Evolutionary conservation across 1,139 yeast genomes (phyloP).

Genomic region (Yamadazyma triangularis): DNA sequence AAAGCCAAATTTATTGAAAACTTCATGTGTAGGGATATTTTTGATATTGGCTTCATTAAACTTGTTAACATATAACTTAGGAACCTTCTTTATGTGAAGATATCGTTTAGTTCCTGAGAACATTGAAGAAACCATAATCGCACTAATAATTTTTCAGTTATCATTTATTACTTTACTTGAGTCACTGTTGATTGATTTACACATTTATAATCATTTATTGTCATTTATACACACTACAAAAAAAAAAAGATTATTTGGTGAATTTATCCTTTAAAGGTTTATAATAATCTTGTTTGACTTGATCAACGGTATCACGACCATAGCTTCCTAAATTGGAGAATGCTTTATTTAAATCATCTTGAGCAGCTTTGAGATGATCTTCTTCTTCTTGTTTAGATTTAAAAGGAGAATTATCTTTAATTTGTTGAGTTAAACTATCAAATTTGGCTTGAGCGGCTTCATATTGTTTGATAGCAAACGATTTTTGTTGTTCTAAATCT

Average conservation of each 20-base stretch:
- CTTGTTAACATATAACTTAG: conserved; percentile 25
- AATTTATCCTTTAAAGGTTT: conserved; percentile 10
- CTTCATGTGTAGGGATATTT: conserved; percentile 40
- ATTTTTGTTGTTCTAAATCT: conserved; percentile 21
- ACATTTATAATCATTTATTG: no score
- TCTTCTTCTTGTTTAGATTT: conserved; percentile 11
- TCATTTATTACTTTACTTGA: no score
- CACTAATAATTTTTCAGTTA: no score
- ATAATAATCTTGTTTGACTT: conserved; percentile 13
- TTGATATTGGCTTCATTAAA: conserved; percentile 10
- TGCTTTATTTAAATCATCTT: conserved; percentile 29
- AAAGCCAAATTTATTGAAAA: conserved; percentile 54
- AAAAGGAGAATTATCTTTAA: conserved; percentile 17
- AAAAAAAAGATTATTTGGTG: conserved; percentile 8
- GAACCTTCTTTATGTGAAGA: conserved; percentile 15
- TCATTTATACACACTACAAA: no score
- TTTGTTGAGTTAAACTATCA: conserved; percentile 22
- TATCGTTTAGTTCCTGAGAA: no score
- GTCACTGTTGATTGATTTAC: no score
- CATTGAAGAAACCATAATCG: no score
- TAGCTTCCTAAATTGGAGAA: conserved; percentile 31
- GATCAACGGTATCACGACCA: conserved; percentile 32
- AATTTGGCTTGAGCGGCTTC: conserved; percentile 26
- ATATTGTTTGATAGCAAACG: conserved; percentile 24
- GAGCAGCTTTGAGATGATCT: conserved; percentile 33